A percentile compares a stretch with the other conserved stretches of the same genome.
These are phyloP conservation scores for Handroanthus guayacan DNA, from an alignment of 257 asterid species.

Conservation along the genomic window DNA sequence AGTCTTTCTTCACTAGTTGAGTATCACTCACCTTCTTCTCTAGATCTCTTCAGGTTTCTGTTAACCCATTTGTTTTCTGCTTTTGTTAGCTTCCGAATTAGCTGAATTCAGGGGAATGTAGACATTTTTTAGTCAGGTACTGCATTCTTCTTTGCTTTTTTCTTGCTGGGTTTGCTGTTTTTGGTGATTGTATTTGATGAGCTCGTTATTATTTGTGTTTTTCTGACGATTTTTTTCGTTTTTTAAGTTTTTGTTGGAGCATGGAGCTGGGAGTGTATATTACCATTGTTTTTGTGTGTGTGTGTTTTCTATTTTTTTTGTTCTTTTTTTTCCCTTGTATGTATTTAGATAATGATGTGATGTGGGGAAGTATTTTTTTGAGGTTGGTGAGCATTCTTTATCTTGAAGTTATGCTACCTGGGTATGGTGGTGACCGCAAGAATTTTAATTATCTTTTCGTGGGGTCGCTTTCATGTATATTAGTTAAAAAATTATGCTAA, in stretches of 20 bases:
- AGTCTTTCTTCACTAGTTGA: slow-evolving; percentile 31
- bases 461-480: slow-evolving; percentile 55
- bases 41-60: slow-evolving; percentile 43
- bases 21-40: slow-evolving; percentile 23
- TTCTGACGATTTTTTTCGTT: slow-evolving; percentile 20
- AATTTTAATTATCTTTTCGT: slow-evolving; percentile 37
- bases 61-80: neutral
- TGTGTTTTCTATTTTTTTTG: slow-evolving; percentile 8
- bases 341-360: slow-evolving; percentile 44
- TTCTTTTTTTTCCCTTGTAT: slow-evolving; percentile 19
- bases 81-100: neutral
- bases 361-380: slow-evolving; percentile 39
- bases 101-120: slow-evolving; percentile 43
- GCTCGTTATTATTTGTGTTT: slow-evolving; percentile 26
- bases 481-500: slow-evolving; percentile 30
- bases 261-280: slow-evolving; percentile 8
- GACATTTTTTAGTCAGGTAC: slow-evolving; percentile 41
- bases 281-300: slow-evolving; percentile 24
- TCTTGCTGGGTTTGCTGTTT: neutral
- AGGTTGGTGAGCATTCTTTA: slow-evolving; percentile 41
- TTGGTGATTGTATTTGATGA: slow-evolving; percentile 17
- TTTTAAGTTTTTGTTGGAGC: slow-evolving; percentile 34
- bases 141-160: slow-evolving; percentile 28
- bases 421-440: slow-evolving; percentile 36
- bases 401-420: slow-evolving; percentile 28